Percentiles rank a stretch among this genome's conserved stretches.
Conservation (phyloP, 169 alveolate species). For the Eimeria acervulina region DNA sequence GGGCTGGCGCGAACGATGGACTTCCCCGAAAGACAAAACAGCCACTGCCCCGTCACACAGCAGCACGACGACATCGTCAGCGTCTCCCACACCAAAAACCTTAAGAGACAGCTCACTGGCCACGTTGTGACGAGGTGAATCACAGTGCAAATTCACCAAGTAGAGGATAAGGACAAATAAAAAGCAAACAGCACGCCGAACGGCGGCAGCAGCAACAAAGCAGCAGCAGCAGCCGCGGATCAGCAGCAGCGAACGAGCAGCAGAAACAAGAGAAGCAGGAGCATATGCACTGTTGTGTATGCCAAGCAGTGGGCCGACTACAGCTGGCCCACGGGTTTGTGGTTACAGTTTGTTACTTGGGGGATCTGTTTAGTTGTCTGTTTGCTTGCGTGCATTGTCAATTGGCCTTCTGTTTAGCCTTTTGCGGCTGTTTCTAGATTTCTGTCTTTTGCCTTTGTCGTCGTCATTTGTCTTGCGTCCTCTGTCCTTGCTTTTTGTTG, state of each 20-base stretch:
- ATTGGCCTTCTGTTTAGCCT: background rate
- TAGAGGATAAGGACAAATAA: background rate
- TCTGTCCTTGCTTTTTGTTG: too few relatives aligned
- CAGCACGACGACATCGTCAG: constrained; percentile 76
- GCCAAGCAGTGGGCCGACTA: background rate
- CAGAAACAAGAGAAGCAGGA: background rate
- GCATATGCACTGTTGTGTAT: background rate
- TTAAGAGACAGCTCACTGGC: constrained; percentile 97
- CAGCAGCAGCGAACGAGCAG: background rate
- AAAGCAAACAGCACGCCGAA: background rate
- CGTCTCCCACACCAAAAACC: constrained; percentile 86
- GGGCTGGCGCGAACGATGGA: constrained; percentile 96
- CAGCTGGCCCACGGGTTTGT: background rate
- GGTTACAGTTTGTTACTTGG: background rate
- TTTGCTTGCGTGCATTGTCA: background rate
- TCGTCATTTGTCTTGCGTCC: too few relatives aligned
- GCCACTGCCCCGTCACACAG: constrained; percentile 80
- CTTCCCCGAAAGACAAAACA: constrained; percentile 57
- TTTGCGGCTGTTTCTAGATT: background rate
- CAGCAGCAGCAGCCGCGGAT: background rate
- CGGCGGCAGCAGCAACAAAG: background rate
- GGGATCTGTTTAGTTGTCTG: background rate
- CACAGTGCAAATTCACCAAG: background rate
- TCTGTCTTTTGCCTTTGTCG: too few relatives aligned
- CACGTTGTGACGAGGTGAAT: constrained; percentile 96